Evolutionary conservation across 768 basidiomycete species (phyloP).

Genomic region (Phaffia australis): DNA sequence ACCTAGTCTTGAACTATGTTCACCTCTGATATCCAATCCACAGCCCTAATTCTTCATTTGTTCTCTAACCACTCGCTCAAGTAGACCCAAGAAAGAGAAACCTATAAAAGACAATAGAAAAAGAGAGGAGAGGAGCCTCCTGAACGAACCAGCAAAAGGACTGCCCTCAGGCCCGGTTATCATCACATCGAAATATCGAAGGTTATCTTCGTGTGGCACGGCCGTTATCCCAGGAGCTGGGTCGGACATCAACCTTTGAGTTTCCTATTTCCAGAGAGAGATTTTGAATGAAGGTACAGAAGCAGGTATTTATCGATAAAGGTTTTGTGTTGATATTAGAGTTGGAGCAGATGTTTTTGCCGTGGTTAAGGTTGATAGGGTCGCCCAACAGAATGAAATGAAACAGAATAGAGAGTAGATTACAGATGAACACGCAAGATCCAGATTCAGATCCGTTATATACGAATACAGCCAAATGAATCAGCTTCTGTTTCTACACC

Average conservation of each 20-base stretch:
- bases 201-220: slow-evolving; percentile 86
- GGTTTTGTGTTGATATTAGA: background rate
- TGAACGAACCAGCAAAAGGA: slow-evolving; percentile 67
- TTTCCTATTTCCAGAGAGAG: slow-evolving; percentile 54
- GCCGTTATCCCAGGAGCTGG: slow-evolving; percentile 97
- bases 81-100: background rate
- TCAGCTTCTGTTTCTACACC: background rate
- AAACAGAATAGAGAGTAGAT: background rate
- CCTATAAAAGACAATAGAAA: background rate
- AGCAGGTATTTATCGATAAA: background rate
- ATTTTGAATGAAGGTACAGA: background rate
- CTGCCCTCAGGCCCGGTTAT: slow-evolving; percentile 90
- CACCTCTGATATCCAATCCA: too few species aligned
- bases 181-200: slow-evolving; percentile 96
- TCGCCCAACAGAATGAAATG: too few species aligned
- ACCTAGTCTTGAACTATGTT: too few species aligned
- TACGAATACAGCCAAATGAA: background rate
- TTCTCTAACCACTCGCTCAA: too few species aligned
- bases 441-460: background rate
- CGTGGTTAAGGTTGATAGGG: background rate
- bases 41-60: too few species aligned
- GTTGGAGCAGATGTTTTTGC: background rate
- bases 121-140: background rate
- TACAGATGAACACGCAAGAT: background rate
- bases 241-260: slow-evolving; percentile 88